Evolutionary conservation across 371 early-diverging fungal species (phyloP), one percentile per base, ranked within the genome.

Genomic region (Chytridium lagenaria): DNA sequence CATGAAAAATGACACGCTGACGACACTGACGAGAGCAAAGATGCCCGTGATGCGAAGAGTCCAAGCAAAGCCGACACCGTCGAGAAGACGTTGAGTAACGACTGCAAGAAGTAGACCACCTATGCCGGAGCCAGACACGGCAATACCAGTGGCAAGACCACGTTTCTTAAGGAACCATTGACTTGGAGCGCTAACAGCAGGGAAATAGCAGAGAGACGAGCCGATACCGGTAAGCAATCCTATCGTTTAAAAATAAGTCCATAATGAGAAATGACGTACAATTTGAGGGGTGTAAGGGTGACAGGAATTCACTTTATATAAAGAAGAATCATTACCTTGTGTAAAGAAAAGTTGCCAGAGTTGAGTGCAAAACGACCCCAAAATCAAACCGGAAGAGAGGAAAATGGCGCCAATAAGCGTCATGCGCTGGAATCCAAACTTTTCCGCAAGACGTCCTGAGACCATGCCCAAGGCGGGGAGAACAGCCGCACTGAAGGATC

Each of bases 101-200:
- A 88, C 87, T n/a, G 89, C 83, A n/a, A 91, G 64, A 44, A 81
- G 69, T 28, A 92, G 75, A 31, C 91, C 92, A 50, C 92, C 92
- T n/a, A 91, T 69, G 61, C 90, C 89, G 26, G 49, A 19, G 1
- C 93, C 93, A 19, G 90, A 83, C 0, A 92, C 88, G 1, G 87
- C 89, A 51, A 93, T 81, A 1, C 95, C 95, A 0, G 90, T 91
- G 0, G 94, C 94, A 69, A 93, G 77, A 0, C 92, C 93, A 36
- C 92, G 85, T 15, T 79, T 79, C 40, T 80, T 83, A 15, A 85
- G 81, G 75, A 94, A 95, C 91, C 92, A 94, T 76, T 92, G 90
- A 0, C 90, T 77, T 10, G 90, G 89, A 12, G 91, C 77, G 0
- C 88, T 85, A 16, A 93, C 76, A 52, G 88, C 89, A 0, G 92